These are phyloP conservation scores for Mentha longifolia DNA, from an alignment of 257 asterid genomes.

Conservation along the genomic window DNA sequence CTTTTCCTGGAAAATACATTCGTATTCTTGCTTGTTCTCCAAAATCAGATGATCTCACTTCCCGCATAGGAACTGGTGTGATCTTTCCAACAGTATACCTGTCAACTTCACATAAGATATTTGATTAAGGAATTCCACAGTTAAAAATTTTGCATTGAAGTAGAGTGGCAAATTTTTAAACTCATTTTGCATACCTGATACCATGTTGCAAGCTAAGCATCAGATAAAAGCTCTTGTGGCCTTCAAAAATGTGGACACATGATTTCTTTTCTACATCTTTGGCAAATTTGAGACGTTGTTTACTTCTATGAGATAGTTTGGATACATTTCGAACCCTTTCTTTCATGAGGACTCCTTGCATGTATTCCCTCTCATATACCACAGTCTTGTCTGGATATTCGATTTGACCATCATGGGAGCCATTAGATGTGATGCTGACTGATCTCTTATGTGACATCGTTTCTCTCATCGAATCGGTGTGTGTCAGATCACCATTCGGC, in stretches of 20 bases:
- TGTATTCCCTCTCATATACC: slow-evolving; percentile 92
- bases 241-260: slow-evolving; percentile 56
- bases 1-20: slow-evolving; percentile 88
- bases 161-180: neutral
- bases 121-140: slow-evolving; percentile 39
- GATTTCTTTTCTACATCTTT: slow-evolving; percentile 60
- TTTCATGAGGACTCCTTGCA: slow-evolving; percentile 93
- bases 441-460: slow-evolving; percentile 48
- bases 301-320: slow-evolving; percentile 56
- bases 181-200: slow-evolving; percentile 64
- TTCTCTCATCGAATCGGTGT: slow-evolving; percentile 47
- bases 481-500: slow-evolving; percentile 42
- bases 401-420: slow-evolving; percentile 54
- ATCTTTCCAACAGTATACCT: slow-evolving; percentile 98
- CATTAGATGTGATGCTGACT: slow-evolving; percentile 39
- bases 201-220: slow-evolving; percentile 97
- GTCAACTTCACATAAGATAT: slow-evolving; percentile 57
- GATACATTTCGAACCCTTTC: slow-evolving; percentile 62
- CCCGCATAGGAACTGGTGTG: slow-evolving; percentile 92
- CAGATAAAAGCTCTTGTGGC: slow-evolving; percentile 76
- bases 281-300: slow-evolving; percentile 56
- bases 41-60: slow-evolving; percentile 86
- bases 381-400: slow-evolving; percentile 51
- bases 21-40: slow-evolving; percentile 87
- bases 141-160: slow-evolving; percentile 14